A percentile compares a stretch with the other conserved stretches of the same genome.
These are phyloP conservation scores for Glarea lozoyensis DNA, from an alignment of 495 filamentous ascomycete genomes.

Conservation along the genomic window DNA sequence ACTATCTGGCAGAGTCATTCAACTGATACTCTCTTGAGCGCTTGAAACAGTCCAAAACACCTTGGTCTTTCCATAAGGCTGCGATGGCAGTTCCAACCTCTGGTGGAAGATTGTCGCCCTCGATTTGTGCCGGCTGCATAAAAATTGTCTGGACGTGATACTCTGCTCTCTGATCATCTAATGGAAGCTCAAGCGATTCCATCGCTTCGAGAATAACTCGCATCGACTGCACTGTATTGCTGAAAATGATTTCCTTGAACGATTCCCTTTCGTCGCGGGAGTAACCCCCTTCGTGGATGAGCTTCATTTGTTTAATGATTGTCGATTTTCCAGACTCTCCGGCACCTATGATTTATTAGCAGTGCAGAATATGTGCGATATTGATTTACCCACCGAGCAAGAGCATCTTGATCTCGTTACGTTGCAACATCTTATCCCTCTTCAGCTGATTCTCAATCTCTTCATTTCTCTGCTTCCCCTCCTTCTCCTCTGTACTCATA, in stretches of 20 bases:
- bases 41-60: conserved; percentile 94
- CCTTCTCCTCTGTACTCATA: conserved; percentile 99
- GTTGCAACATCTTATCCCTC: conserved; percentile 88
- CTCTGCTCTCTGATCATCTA: conserved; percentile 80
- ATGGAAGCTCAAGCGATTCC: conserved; percentile 83
- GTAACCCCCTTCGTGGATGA: conserved; percentile 76
- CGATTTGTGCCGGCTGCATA: conserved; percentile 92
- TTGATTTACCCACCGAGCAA: conserved; percentile 66
- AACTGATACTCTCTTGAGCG: conserved; percentile 93
- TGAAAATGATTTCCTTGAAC: conserved; percentile 97
- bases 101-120: conserved; percentile 86
- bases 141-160: conserved; percentile 94
- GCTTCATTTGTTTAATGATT: conserved; percentile 98
- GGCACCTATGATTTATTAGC: conserved; percentile 56
- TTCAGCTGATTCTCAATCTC: conserved; percentile 99
- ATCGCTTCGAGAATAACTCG: conserved; percentile 93
- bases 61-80: conserved; percentile 86
- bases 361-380: conserved; percentile 6
- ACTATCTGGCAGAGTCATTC: conserved; percentile 98
- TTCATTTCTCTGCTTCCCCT: conserved; percentile 98
- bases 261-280: conserved; percentile 71
- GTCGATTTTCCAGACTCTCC: conserved; percentile 99
- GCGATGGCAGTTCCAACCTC: conserved; percentile 93
- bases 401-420: conserved; percentile 99
- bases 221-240: conserved; percentile 95